Base-by-base conservation (phyloP, 2,329 filamentous ascomycete species). In the Monilinia vaccinii-corymbosi region DNA sequence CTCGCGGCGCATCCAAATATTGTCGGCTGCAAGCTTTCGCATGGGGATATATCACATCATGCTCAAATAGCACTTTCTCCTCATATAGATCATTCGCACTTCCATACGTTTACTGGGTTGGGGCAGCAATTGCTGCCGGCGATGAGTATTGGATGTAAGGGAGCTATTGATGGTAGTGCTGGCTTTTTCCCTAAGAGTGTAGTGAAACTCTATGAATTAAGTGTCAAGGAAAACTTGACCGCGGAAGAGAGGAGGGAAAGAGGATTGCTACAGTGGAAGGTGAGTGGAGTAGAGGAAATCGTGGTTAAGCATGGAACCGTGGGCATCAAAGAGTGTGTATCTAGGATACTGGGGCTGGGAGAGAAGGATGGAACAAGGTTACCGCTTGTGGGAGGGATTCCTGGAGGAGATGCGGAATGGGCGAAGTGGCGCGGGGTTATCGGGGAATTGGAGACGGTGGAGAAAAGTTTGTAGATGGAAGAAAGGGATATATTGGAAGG, bases 21-120 rank as follows among this genome's bases (percentile, higher is more conserved):
- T 61, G 84, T 87, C 4, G 85, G 85, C 55, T 85, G 82, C 73
- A 88, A 88, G 73, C 80, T 88, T 66, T 87, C 83, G 0, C 85
- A 88, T 70, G 84, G 83, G 55, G 82, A 86, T 69, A 77, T 87
- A 50, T 85, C 83, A n/a, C 77, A 81, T 66, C 83, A 86, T 69
- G 77, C 80, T 5, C 80, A 86, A 70, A 79, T 87, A 61, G 82
- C 81, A 4, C 76, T 79, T 4, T 81, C 79, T 66, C 84, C 84
- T 0, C 70, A 75, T 51, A 84, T 87, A 68, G 80, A 86, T 71
- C 78, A 82, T 67, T 68, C 72, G 2, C 73, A 78, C 50, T 87
- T 87, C 74, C 78, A 77, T 65, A 79, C 82, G 34, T 87, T 82
- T 74, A 85, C 82, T 4, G 84, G 85, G 0, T 77, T 87, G 1